Evolutionary conservation across 2,329 filamentous ascomycete genomes (phyloP).

Genomic region (Ceratocystis cacaofunesta): DNA sequence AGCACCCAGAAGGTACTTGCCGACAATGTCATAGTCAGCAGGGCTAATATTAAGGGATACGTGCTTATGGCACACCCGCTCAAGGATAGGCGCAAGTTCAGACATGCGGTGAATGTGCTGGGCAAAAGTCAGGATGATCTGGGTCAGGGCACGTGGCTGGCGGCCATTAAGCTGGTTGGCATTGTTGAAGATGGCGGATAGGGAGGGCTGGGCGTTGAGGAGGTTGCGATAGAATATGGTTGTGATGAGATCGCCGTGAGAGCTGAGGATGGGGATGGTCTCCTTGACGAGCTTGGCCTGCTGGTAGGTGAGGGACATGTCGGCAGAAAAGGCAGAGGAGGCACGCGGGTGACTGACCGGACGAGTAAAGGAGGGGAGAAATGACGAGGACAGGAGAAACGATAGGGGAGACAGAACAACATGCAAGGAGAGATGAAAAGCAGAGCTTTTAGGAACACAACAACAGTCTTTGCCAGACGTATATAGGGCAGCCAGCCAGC

Average conservation of each 20-base stretch:
- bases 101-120: conserved; percentile 55
- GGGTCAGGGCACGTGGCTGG: conserved; percentile 55
- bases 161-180: conserved; percentile 53
- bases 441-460: background rate
- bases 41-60: conserved; percentile 53
- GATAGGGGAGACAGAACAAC: background rate
- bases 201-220: conserved; percentile 45
- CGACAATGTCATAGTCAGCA: conserved; percentile 57
- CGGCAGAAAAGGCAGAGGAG: conserved; percentile 15
- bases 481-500: no score
- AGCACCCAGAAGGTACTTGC: conserved; percentile 49
- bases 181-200: conserved; percentile 57
- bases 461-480: no score
- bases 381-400: background rate
- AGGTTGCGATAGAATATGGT: conserved; percentile 56
- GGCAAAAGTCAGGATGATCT: conserved; percentile 57
- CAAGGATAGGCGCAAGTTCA: conserved; percentile 39
- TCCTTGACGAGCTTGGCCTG: conserved; percentile 62
- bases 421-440: background rate
- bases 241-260: conserved; percentile 57
- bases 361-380: conserved; percentile 7
- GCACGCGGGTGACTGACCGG: conserved; percentile 10
- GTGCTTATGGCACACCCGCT: conserved; percentile 65
- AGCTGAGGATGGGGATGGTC: conserved; percentile 56
- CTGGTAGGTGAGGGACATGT: conserved; percentile 40